A percentile compares a stretch with the other conserved stretches of the same genome.
Conservation (phyloP, 1,139 yeast species). For the Candida sojae region DNA sequence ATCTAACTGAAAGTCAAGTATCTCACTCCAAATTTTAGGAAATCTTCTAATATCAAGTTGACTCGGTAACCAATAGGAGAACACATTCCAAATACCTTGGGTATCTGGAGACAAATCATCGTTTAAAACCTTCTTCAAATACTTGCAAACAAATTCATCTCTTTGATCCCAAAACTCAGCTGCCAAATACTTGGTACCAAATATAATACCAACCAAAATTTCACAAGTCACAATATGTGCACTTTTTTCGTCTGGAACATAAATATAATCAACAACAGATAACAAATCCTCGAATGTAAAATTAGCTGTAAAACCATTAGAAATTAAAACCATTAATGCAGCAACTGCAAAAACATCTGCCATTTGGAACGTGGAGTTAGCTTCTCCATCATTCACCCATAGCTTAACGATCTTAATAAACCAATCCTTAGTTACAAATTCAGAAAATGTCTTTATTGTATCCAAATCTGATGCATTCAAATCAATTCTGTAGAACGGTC, state of each 20-base stretch:
- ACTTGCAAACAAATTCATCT: slow-evolving; percentile 48
- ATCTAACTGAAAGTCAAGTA: slow-evolving; percentile 53
- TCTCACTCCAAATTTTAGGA: slow-evolving; percentile 49
- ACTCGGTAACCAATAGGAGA: slow-evolving; percentile 73
- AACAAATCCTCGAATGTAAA: slow-evolving; percentile 49
- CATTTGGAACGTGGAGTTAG: slow-evolving; percentile 61
- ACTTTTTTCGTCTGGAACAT: slow-evolving; percentile 62
- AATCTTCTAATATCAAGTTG: slow-evolving; percentile 69
- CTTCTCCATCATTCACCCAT: slow-evolving; percentile 67
- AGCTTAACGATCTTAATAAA: slow-evolving; percentile 51
- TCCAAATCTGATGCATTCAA: slow-evolving; percentile 39
- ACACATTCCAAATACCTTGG: slow-evolving; percentile 72
- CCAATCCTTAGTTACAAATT: slow-evolving; percentile 58
- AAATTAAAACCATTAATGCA: slow-evolving; percentile 44
- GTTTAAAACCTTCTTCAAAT: slow-evolving; percentile 49
- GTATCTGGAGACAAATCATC: slow-evolving; percentile 77
- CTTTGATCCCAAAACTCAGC: slow-evolving; percentile 29
- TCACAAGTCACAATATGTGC: slow-evolving; percentile 66
- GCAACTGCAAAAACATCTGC: slow-evolving; percentile 58
- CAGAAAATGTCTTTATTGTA: slow-evolving; percentile 48
- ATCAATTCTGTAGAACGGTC: slow-evolving; percentile 24
- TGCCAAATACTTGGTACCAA: slow-evolving; percentile 44
- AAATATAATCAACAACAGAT: slow-evolving; percentile 50
- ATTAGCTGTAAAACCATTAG: slow-evolving; percentile 39
- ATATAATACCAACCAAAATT: slow-evolving; percentile 56